A percentile compares a stretch with the other conserved stretches of the same genome.
These are phyloP conservation scores for Excoecaria agallocha DNA, from an alignment of 345 rosid species.

Conservation along the genomic window DNA sequence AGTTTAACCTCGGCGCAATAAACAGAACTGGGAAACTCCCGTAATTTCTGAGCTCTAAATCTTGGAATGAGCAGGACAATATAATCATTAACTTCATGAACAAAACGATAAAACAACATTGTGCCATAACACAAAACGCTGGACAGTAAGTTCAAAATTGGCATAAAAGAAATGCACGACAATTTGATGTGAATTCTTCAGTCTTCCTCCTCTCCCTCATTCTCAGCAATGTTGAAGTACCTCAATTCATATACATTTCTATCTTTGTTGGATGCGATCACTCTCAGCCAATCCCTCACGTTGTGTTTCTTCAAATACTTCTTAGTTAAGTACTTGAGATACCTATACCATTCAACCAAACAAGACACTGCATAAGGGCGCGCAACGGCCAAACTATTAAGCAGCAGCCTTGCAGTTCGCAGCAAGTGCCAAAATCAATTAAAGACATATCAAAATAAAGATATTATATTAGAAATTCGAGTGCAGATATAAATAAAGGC, in stretches of 20 bases:
- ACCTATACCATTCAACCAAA: constrained; percentile 34
- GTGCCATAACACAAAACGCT: neutral
- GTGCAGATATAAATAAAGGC: no score
- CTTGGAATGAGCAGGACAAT: neutral
- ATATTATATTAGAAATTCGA: neutral
- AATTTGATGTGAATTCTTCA: constrained; percentile 17
- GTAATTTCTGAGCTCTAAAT: neutral
- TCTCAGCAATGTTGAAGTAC: constrained; percentile 34
- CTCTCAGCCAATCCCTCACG: constrained; percentile 89
- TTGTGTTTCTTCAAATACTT: constrained; percentile 87
- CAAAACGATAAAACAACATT: constrained; percentile 7
- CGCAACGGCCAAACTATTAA: neutral
- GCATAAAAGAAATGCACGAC: neutral
- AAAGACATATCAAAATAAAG: neutral
- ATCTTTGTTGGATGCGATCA: constrained; percentile 78
- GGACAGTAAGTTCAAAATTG: neutral
- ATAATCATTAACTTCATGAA: neutral
- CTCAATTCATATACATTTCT: constrained; percentile 42
- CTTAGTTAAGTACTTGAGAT: constrained; percentile 84
- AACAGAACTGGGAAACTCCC: neutral
- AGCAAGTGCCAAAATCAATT: neutral
- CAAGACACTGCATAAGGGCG: neutral
- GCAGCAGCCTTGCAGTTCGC: neutral
- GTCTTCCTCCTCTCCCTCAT: constrained; percentile 31
- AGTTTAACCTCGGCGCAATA: neutral